phyloP scores from a whole-genome alignment of 495 filamentous ascomycete genomes.

The Amorphotheca resinae region DNA sequence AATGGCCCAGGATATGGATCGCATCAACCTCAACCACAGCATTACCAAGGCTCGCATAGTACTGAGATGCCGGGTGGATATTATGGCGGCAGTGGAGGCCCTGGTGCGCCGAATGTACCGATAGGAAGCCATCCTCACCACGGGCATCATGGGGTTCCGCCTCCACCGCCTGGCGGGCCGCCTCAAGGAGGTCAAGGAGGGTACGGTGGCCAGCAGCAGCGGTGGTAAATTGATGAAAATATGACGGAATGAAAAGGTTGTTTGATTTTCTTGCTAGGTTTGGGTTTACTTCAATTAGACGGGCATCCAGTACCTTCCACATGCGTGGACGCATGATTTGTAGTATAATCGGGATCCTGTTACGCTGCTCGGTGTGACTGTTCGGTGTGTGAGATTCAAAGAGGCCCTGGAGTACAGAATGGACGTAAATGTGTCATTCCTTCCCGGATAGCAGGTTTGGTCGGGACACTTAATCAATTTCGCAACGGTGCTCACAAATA shows the following conservation, averaged over 20 bases:
- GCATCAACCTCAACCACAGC: neutral
- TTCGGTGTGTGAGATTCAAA: too few relatives aligned
- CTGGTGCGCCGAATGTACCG: constrained; percentile 22
- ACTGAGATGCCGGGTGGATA: constrained; percentile 14
- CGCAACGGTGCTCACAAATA: too few relatives aligned
- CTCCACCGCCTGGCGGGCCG: neutral
- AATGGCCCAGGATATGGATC: neutral
- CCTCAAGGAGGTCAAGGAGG: constrained; percentile 6
- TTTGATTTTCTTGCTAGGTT: neutral
- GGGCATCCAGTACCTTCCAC: constrained; percentile 16
- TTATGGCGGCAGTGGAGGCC: constrained; percentile 22
- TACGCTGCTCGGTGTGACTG: too few relatives aligned
- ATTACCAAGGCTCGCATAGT: constrained; percentile 7
- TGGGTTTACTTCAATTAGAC: constrained; percentile 8
- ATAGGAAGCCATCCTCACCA: constrained; percentile 25
- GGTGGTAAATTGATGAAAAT: constrained; percentile 10
- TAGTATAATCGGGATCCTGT: constrained; percentile 9
- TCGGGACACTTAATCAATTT: too few relatives aligned
- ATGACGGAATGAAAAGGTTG: neutral
- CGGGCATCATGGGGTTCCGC: constrained; percentile 14
- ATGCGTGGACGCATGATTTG: constrained; percentile 8
- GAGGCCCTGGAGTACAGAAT: too few relatives aligned
- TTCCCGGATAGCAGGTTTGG: too few relatives aligned
- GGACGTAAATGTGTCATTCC: too few relatives aligned
- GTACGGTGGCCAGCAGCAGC: constrained; percentile 13